Percentiles rank a stretch among this genome's conserved stretches.
Evolutionary conservation across 805 yeast species (phyloP).

Genomic region (Kodamaea restingae): DNA sequence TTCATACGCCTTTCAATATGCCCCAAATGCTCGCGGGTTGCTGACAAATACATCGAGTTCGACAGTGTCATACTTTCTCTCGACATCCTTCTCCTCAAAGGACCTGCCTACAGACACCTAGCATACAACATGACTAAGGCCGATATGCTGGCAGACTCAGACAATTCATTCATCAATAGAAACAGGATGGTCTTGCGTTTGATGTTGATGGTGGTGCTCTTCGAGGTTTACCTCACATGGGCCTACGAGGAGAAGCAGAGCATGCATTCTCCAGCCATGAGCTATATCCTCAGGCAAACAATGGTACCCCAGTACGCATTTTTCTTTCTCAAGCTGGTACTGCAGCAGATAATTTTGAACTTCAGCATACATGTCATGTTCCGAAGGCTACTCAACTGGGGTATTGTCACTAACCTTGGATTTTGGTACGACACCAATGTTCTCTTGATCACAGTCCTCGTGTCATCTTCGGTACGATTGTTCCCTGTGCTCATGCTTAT

Average conservation of each 20-base stretch:
- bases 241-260: constrained; percentile 73
- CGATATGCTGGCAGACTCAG: constrained; percentile 13
- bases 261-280: constrained; percentile 23
- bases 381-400: constrained; percentile 18
- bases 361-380: constrained; percentile 27
- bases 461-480: constrained; percentile 75
- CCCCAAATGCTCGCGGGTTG: constrained; percentile 62
- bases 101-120: constrained; percentile 84
- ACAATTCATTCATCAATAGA: constrained; percentile 8
- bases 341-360: constrained; percentile 44
- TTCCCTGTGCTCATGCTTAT: constrained; percentile 91
- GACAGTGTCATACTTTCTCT: constrained; percentile 81
- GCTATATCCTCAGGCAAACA: constrained; percentile 26
- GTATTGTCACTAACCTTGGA: constrained; percentile 15
- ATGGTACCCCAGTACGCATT: constrained; percentile 51
- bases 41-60: constrained; percentile 88
- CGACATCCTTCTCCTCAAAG: constrained; percentile 77
- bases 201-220: constrained; percentile 60
- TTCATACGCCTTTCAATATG: constrained; percentile 82
- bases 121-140: constrained; percentile 62
- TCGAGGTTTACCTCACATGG: constrained; percentile 91
- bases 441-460: constrained; percentile 63
- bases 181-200: constrained; percentile 38
- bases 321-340: constrained; percentile 50
- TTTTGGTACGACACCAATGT: constrained; percentile 33